A percentile compares a stretch with the other conserved stretches of the same genome.
Conservation (phyloP, 225 moss, liverwort and hornwort genomes). For the Marchantia paleacea region DNA sequence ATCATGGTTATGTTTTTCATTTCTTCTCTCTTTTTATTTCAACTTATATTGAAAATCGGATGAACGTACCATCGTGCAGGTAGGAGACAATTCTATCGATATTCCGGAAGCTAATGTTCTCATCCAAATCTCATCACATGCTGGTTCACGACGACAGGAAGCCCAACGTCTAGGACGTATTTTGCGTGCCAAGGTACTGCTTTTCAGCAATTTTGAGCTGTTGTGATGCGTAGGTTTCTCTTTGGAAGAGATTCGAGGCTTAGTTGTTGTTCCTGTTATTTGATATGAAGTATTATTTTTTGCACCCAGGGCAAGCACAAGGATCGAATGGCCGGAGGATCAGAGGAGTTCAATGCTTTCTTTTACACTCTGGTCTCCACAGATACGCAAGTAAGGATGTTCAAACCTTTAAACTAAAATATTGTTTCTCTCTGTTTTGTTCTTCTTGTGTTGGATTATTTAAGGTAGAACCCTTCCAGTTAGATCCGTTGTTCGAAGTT, state of each 20-base stretch:
- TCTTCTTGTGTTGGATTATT: not conserved
- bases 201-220: not conserved
- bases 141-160: slow-evolving; percentile 95
- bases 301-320: slow-evolving; percentile 72
- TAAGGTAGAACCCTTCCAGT: not conserved
- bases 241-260: not conserved
- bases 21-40: not conserved
- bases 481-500: no score
- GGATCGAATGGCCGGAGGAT: slow-evolving; percentile 88
- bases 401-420: not conserved
- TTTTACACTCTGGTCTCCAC: slow-evolving; percentile 96
- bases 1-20: not conserved
- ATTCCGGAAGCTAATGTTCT: slow-evolving; percentile 98
- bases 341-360: slow-evolving; percentile 93
- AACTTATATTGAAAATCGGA: not conserved
- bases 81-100: slow-evolving; percentile 96
- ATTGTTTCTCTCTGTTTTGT: not conserved
- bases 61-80: slow-evolving; percentile 39
- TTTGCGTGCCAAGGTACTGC: slow-evolving; percentile 78
- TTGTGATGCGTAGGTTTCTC: not conserved
- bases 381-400: slow-evolving; percentile 69
- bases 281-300: not conserved
- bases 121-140: slow-evolving; percentile 97
- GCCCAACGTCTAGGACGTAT: slow-evolving; percentile 97
- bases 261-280: not conserved